Evolutionary conservation across 169 alveolate species (phyloP), one percentile per base, ranked within the genome.

Genomic region (Toxoplasma gondii): DNA sequence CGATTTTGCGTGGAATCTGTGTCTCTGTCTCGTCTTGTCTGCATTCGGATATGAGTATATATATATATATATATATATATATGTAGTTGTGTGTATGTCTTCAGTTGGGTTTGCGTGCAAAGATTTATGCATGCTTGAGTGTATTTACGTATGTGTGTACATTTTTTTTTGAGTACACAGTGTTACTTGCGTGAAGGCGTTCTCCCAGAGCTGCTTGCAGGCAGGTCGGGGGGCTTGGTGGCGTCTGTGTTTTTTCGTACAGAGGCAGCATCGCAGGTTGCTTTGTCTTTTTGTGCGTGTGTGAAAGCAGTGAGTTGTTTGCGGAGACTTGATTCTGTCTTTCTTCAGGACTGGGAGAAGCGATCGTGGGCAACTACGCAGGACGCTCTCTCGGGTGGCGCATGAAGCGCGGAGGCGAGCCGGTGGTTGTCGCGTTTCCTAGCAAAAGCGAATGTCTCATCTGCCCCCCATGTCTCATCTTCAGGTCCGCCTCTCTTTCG

Each of bases 331-430:
- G 17, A 41, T 74, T n/a, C 44, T 12, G 17, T 4, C 27, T 36
- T 31, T n/a, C 34, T 16, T 53, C 90, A 94, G 93, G 95, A 22
- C 95, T 95, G 38, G 96, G 96, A 27, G 96, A 95, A 87, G 93
- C 92, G 67, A 87, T 93, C 54, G 99, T 98, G 64, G 98, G 98
- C 22, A 96, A 97, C 88, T 97, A 96, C 88, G 97, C 97, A 1
- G 99, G 99, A 19, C 97, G 98, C 45, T 97, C 99, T 22, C 84
- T 98, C 92, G 97, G 98, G 81, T 98, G 97, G 84, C 92, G 95
- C 64, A 96, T 67, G 97, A 95, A 95, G 83, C 91, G 95, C 38
- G 97, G 93, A 41, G 96, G 95, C 88, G 93, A 94, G 80, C 94
- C 96, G 31, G 92, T 94, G 10, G 94, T 97, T 5, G 88, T 96